Conservation (phyloP, 371 early-diverging fungal genomes). For the Mortierella sp. region DNA sequence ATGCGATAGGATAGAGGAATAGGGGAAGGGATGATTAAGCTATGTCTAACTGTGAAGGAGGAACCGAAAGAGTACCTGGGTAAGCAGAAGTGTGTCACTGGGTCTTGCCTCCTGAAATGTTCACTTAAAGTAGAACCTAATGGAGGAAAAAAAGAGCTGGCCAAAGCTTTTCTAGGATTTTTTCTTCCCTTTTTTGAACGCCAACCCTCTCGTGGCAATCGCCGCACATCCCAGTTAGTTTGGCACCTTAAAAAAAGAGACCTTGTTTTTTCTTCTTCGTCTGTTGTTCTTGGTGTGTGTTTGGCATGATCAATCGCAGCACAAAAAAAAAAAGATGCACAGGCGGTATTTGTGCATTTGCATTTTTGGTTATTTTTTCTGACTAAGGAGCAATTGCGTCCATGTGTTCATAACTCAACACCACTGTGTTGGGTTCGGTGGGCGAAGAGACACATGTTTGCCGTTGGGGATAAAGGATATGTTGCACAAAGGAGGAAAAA, state of each 20-base stretch:
- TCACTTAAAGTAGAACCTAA: background rate
- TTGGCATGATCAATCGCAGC: background rate
- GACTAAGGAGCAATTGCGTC: slow-evolving; percentile 1
- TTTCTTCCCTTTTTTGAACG: background rate
- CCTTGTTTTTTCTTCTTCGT: background rate
- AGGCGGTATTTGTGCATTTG: background rate
- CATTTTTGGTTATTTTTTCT: background rate
- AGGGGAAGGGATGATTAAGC: background rate
- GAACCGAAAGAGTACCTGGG: background rate
- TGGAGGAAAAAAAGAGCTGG: background rate
- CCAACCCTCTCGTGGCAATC: background rate
- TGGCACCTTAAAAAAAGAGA: background rate
- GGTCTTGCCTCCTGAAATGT: background rate
- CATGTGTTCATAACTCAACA: background rate
- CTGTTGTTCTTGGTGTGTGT: background rate
- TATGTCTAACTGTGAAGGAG: too few relatives aligned
- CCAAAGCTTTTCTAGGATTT: background rate
- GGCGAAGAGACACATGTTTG: slow-evolving; percentile 1
- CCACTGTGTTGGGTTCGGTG: background rate
- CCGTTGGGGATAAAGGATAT: background rate
- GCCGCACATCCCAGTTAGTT: background rate
- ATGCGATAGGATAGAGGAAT: too few relatives aligned
- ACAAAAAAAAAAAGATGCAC: background rate
- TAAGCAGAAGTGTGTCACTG: background rate
- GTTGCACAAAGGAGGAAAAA: background rate